Conservation (phyloP, 768 basidiomycete species). For the Lyophyllum decastes region DNA sequence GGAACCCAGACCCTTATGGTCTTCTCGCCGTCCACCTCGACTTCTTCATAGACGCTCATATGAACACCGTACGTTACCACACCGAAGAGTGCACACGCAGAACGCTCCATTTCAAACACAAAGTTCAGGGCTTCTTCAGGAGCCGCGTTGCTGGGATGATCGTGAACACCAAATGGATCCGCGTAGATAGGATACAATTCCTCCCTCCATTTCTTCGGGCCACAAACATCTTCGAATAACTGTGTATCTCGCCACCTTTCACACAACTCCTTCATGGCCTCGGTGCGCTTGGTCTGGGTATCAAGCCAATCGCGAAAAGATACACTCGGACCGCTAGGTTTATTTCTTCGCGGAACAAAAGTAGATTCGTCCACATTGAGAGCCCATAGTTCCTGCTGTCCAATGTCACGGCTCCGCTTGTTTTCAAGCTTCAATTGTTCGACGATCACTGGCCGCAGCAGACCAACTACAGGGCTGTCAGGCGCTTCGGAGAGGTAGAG, state of each 20-base stretch:
- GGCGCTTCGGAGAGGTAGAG: conserved; percentile 54
- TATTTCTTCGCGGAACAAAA: conserved; percentile 18
- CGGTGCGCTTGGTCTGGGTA: conserved; percentile 60
- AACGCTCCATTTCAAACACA: conserved; percentile 87
- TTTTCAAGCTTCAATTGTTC: conserved; percentile 57
- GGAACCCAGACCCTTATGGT: conserved; percentile 82
- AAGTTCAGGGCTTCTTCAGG: conserved; percentile 50
- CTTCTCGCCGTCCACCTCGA: conserved; percentile 31
- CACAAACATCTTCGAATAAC: conserved; percentile 64
- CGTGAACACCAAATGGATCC: conserved; percentile 63
- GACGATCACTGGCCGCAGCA: conserved; percentile 60
- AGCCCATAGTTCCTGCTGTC: conserved; percentile 40
- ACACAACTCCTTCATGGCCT: conserved; percentile 64
- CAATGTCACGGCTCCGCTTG: conserved; percentile 25
- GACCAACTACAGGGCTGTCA: conserved; percentile 57
- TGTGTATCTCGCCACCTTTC: conserved; percentile 74
- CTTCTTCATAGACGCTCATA: conserved; percentile 71
- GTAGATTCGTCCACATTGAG: conserved; percentile 33
- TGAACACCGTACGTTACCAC: conserved; percentile 92
- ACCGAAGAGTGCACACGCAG: conserved; percentile 88
- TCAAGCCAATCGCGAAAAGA: conserved; percentile 54
- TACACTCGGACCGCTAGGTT: conserved; percentile 35
- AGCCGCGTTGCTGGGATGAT: conserved; percentile 40
- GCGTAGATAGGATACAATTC: conserved; percentile 83
- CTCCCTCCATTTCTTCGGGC: conserved; percentile 78